Evolutionary conservation across 257 asterid species (phyloP), one percentile per base, ranked within the genome.

Genomic region (Coffea eugenioides): DNA sequence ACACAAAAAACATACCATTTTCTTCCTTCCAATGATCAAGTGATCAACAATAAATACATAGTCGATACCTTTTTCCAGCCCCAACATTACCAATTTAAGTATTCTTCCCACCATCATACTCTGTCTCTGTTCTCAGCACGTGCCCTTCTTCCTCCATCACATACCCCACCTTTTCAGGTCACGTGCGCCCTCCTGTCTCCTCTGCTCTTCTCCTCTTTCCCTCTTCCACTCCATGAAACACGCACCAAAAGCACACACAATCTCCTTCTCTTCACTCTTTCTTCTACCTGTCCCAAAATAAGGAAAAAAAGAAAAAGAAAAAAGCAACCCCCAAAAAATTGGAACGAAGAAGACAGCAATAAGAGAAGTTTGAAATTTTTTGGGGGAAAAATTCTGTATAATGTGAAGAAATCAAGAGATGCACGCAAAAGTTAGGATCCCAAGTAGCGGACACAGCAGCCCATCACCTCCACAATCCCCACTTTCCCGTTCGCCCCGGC

Each of bases 381-480:
- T 25, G 8, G 14, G 9, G n/a, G 16, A 71, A 20, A 45, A 75
- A 46, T 21, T 31, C 59, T 62, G 52, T 75, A 82, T 77, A 86
- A 85, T 84, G 89, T 92, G 91, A 90, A 88, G 86, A 77, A 66
- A 51, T 69, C 83, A 80, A 85, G 94, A 89, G 90, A 95, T 95
- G 99, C 97, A 88, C 82, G 97, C 97, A 75, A 88, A 92, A 85
- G 91, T 87, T 84, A 93, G 99, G 93, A 95, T 92, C 69, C 97
- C 97, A 86, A 86, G 87, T 90, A 95, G 98, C 91, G 99, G 98
- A 90, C 92, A 91, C 84, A 90, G 76, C 89, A 90, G 96, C 91
- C 97, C 97, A 27, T 88, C 94, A 18, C 89, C 99, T 66, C 97
- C 99, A 71, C 84, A 94, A 64, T 95, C 99, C 21, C 99, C 99